These are phyloP conservation scores for Diplodia mutila DNA, from an alignment of 2,329 filamentous ascomycete species.

Conservation along the genomic window DNA sequence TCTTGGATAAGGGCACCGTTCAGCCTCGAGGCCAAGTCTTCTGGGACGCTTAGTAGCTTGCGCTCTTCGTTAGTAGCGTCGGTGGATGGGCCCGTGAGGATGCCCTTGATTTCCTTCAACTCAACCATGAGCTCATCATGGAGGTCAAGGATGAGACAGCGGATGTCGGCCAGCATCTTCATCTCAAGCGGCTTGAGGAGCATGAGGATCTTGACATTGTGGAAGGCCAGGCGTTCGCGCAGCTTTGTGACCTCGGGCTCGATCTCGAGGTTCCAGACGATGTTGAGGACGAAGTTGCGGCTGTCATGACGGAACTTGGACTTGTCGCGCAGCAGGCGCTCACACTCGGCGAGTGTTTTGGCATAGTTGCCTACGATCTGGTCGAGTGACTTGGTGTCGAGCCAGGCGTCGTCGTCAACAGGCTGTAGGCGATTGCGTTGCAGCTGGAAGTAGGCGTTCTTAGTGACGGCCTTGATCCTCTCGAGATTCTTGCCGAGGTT, in stretches of 20 bases:
- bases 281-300: constrained; percentile 28
- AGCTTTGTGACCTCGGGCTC: constrained; percentile 26
- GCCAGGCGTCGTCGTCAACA: constrained; percentile 10
- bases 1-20: neutral
- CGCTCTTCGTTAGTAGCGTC: constrained; percentile 1
- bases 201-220: constrained; percentile 29
- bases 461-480: constrained; percentile 26
- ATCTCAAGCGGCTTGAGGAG: constrained; percentile 29
- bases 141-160: constrained; percentile 25
- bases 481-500: constrained; percentile 26
- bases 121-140: constrained; percentile 28
- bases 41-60: constrained; percentile 21
- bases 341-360: constrained; percentile 29
- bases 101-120: constrained; percentile 28
- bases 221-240: constrained; percentile 28
- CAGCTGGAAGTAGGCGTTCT: constrained; percentile 25
- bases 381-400: constrained; percentile 25
- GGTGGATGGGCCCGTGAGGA: constrained; percentile 17
- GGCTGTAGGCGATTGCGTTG: constrained; percentile 8
- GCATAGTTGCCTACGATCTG: constrained; percentile 31
- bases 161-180: constrained; percentile 28
- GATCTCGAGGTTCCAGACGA: constrained; percentile 30
- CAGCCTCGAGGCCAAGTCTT: constrained; percentile 8
- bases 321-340: constrained; percentile 28
- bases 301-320: constrained; percentile 26